Evolutionary conservation across 768 basidiomycete species (phyloP), one percentile per base, ranked within the genome.

Genomic region (Suillus decipiens): DNA sequence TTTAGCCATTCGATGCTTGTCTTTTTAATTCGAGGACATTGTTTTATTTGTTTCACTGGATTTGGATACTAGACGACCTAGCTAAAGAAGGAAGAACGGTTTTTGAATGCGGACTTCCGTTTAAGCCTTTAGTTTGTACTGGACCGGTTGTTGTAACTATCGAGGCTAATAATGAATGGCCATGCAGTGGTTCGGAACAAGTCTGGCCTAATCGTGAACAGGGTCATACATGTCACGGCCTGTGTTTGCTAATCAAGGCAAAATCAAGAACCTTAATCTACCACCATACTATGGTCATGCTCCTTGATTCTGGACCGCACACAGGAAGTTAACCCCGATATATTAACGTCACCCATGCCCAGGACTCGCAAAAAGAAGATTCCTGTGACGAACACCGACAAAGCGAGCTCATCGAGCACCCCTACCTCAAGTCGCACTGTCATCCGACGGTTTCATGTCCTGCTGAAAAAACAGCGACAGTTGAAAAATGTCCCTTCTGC

Each of bases 401-500:
- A 66, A 48, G 76, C 80, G 10, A 54, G 63, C 15, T 60, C 63
- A 28, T 86, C 87, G 28, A 82, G 78, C 65, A 87, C 80, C 63
- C 81, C 86, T 0, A 79, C 84, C 64, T 82, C 86, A 28, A 92
- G 87, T 51, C 85, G 93, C 63, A 82, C 84, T 9, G 77, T 89
- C 65, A 96, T 97, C 68, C 87, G 92, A 45, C 81, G 78, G 63
- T 97, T 90, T 70, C 95, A 97, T 69, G 82, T 88, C 41, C 80
- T 95, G 24, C 78, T 93, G 70, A 96, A 94, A 76, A 81, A 79
- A 57, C 85, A 86, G 71, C 75, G 82, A 6, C 84, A 84, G 61
- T 77, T 93, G 3, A 72, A 73, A 33, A 67, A 66, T 34, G 64
- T 71, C 14, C 37, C 62, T 3, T 68, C 66, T 45, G 11, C 54